phyloP scores from a whole-genome alignment of 2,329 filamentous ascomycete genomes.

The Mycosphaerella arachidis region DNA sequence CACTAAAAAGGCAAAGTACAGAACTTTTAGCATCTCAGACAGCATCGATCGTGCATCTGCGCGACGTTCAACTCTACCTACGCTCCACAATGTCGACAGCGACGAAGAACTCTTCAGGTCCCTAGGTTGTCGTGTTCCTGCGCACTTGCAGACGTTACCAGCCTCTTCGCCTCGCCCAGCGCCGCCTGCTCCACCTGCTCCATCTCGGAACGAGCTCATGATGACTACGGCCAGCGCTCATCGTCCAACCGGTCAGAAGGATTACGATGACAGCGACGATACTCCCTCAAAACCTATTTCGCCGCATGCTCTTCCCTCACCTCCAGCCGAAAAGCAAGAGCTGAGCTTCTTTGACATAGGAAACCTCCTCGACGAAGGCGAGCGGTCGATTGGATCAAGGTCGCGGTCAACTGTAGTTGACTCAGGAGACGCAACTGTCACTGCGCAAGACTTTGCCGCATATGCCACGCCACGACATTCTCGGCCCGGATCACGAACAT shows the following conservation, averaged over 20 bases:
- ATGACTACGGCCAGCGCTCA: neutral
- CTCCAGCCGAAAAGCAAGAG: conserved; percentile 19
- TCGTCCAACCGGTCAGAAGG: neutral
- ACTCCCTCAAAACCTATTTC: conserved; percentile 8
- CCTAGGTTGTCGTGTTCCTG: conserved; percentile 64
- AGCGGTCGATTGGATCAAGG: conserved; percentile 19
- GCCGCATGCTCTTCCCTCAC: conserved; percentile 14
- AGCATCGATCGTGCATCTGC: conserved; percentile 53
- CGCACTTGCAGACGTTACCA: conserved; percentile 39
- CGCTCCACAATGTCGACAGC: conserved; percentile 72
- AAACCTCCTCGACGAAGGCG: conserved; percentile 61
- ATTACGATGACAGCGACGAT: conserved; percentile 16
- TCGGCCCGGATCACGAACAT: conserved; percentile 28
- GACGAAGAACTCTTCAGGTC: conserved; percentile 85
- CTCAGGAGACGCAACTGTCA: conserved; percentile 40
- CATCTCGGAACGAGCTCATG: conserved; percentile 1
- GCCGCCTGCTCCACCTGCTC: conserved; percentile 38
- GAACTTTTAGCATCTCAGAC: conserved; percentile 50
- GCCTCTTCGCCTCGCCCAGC: conserved; percentile 35
- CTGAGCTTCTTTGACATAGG: conserved; percentile 85
- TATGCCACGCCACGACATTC: conserved; percentile 14
- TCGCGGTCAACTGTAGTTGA: conserved; percentile 58
- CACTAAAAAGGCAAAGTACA: conserved; percentile 82
- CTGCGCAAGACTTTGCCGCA: conserved; percentile 40
- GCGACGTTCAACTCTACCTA: conserved; percentile 56